Conservation (phyloP, 2,329 filamentous ascomycete species). For the Phialemoniopsis sp. region DNA sequence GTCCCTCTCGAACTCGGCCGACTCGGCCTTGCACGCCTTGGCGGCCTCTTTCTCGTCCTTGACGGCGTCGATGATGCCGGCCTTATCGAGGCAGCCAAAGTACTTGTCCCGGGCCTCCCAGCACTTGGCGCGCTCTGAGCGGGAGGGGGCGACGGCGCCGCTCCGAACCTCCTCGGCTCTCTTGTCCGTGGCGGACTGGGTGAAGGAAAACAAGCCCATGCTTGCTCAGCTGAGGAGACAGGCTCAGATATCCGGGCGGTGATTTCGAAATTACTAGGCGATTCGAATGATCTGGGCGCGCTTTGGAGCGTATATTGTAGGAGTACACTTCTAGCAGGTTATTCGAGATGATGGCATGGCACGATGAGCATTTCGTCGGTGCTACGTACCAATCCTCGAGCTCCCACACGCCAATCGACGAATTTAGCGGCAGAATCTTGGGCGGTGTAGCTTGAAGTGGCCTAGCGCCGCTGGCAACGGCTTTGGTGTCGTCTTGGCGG, state of each 20-base stretch:
- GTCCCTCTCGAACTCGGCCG: constrained; percentile 68
- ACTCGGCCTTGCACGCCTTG: constrained; percentile 34
- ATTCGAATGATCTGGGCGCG: too few species aligned
- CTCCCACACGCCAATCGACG: neutral
- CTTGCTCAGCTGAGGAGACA: constrained; percentile 8
- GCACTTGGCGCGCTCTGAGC: constrained; percentile 76
- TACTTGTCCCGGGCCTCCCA: constrained; percentile 88
- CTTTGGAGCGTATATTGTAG: too few species aligned
- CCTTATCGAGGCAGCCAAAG: constrained; percentile 80
- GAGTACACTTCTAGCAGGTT: too few species aligned
- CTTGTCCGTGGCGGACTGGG: constrained; percentile 35
- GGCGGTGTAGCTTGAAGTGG: neutral
- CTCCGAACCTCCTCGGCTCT: constrained; percentile 50
- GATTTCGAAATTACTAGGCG: too few species aligned
- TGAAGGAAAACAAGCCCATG: constrained; percentile 46
- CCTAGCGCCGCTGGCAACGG: too few species aligned
- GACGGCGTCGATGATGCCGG: constrained; percentile 70
- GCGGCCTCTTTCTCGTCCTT: constrained; percentile 35
- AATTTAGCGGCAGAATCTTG: neutral
- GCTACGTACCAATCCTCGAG: too few species aligned
- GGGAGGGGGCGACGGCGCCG: constrained; percentile 72
- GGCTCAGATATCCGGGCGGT: too few species aligned
- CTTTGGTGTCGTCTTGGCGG: too few species aligned
- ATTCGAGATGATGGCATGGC: too few species aligned
- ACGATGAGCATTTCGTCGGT: too few species aligned